phyloP scores from a whole-genome alignment of 768 basidiomycete species.

The Tricholoma furcatifolium region DNA sequence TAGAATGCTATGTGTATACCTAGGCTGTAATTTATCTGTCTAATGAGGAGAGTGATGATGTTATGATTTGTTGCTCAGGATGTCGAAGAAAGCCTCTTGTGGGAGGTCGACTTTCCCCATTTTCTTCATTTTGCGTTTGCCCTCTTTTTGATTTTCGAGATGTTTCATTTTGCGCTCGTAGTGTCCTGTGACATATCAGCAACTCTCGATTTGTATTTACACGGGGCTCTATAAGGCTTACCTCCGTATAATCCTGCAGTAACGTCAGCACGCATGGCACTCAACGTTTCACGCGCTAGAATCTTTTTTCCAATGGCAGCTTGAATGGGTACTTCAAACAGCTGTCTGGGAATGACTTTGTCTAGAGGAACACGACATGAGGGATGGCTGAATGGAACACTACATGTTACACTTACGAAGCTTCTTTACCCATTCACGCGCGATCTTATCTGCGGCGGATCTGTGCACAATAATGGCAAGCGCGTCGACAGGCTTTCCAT shows the following conservation, averaged over 20 bases:
- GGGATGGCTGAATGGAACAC: neutral
- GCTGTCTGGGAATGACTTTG: slow-evolving; percentile 88
- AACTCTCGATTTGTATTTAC: neutral
- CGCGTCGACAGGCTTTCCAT: slow-evolving; percentile 88
- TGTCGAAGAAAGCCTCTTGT: slow-evolving; percentile 94
- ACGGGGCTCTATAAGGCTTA: slow-evolving; percentile 21
- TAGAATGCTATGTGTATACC: slow-evolving; percentile 18
- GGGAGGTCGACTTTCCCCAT: slow-evolving; percentile 88
- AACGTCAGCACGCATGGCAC: slow-evolving; percentile 86
- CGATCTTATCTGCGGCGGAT: slow-evolving; percentile 72
- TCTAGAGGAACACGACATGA: slow-evolving; percentile 39
- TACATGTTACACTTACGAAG: slow-evolving; percentile 59
- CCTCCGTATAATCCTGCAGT: slow-evolving; percentile 94
- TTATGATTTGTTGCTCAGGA: slow-evolving; percentile 60
- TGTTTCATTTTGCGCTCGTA: slow-evolving; percentile 93
- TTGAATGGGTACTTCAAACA: slow-evolving; percentile 96
- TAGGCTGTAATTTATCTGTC: slow-evolving; percentile 20
- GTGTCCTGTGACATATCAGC: slow-evolving; percentile 53
- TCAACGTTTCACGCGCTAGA: slow-evolving; percentile 86
- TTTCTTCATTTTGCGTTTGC: slow-evolving; percentile 86
- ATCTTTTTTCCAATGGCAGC: slow-evolving; percentile 86
- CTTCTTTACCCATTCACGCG: slow-evolving; percentile 86
- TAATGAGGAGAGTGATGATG: neutral
- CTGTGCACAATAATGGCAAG: slow-evolving; percentile 89
- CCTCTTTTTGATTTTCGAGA: slow-evolving; percentile 88